Percentiles rank a stretch among this genome's conserved stretches.
Conservation (phyloP, 768 basidiomycete species). For the Postia placenta region DNA sequence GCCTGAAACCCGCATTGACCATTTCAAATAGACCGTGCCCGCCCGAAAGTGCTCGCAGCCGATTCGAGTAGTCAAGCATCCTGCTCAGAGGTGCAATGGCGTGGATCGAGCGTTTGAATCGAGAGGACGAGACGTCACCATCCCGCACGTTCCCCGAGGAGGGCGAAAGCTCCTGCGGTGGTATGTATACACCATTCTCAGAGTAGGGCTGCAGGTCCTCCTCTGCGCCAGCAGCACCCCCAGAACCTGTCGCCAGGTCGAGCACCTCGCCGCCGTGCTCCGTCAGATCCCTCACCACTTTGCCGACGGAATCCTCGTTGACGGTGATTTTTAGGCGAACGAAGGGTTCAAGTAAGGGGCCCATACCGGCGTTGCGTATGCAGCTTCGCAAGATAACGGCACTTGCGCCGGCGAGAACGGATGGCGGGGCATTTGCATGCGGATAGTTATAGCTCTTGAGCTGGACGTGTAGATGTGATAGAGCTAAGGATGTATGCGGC, state of each 20-base stretch:
- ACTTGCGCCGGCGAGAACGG: conserved; percentile 37
- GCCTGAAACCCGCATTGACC: conserved; percentile 68
- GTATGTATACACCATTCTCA: conserved; percentile 67
- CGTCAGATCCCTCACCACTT: conserved; percentile 77
- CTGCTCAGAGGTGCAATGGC: conserved; percentile 74
- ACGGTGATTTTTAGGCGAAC: conserved; percentile 64
- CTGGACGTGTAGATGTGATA: conserved; percentile 58
- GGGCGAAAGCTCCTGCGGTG: conserved; percentile 72
- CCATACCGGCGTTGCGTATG: conserved; percentile 57
- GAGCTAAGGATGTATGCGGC: conserved; percentile 67
- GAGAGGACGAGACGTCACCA: conserved; percentile 25
- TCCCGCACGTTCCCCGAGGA: conserved; percentile 37
- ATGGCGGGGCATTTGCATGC: conserved; percentile 13
- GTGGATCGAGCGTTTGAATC: conserved; percentile 57
- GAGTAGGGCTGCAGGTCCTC: conserved; percentile 39
- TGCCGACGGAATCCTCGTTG: conserved; percentile 62
- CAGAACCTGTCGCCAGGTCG: conserved; percentile 51
- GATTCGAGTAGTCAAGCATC: conserved; percentile 75
- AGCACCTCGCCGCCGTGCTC: conserved; percentile 77
- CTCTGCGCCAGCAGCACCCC: conserved; percentile 30
- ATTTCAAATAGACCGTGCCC: conserved; percentile 82
- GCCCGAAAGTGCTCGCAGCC: conserved; percentile 74
- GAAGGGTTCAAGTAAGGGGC: conserved; percentile 76
- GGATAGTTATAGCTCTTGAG: conserved; percentile 42
- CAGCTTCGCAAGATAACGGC: conserved; percentile 58